Evolutionary conservation across 73 alveolate species (phyloP), one percentile per base, ranked within the genome.

Genomic region (Paramecium pentaurelia): DNA sequence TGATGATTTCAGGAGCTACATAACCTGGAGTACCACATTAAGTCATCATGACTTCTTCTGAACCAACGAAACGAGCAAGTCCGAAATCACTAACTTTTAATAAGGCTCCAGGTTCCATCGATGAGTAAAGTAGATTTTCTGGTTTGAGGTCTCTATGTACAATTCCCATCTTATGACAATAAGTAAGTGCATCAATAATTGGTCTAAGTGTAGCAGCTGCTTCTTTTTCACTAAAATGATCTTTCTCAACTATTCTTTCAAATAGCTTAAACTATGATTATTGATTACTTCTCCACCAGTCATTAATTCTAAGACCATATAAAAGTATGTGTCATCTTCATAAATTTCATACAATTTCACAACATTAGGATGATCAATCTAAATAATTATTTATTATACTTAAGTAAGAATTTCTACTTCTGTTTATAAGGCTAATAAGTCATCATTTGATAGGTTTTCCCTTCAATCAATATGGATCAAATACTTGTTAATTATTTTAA

Each of bases 291-390:
- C 99, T 64, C 99, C 99, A 11, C 99, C 99, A 6, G 95, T 88
- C 98, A 95, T 96, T 20, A 97, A 95, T 80, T 97, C 99, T 42
- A 96, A 59, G 25, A 97, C 99, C 75, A 97, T 71, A 84, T 96
- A 95, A 84, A 96, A 70, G 58, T 92, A 93, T 12, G 87, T 86
- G 38, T 95, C 94, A 86, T 97, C 98, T 45, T 97, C 99, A 84
- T 93, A 97, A 36, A 97, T 93, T 64, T 97, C 99, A 71, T 77
- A 95, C 8, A 96, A 85, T 77, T 96, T 95, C 27, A 97, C 98
- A 11, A 97, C 97, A 93, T 97, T 97, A 7, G 99, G 99, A 60
- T 97, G 99, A 70, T 97, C 99, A 16, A 92, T 92, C 90, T 89
- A 38, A 40, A 87, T 20, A 44, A 20, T 27, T 87, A 22, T 18